A percentile compares a stretch with the other conserved stretches of the same genome.
phyloP scores from a whole-genome alignment of 192 early-diverging fungal genomes.

The Lunasporangiospora selenospora region DNA sequence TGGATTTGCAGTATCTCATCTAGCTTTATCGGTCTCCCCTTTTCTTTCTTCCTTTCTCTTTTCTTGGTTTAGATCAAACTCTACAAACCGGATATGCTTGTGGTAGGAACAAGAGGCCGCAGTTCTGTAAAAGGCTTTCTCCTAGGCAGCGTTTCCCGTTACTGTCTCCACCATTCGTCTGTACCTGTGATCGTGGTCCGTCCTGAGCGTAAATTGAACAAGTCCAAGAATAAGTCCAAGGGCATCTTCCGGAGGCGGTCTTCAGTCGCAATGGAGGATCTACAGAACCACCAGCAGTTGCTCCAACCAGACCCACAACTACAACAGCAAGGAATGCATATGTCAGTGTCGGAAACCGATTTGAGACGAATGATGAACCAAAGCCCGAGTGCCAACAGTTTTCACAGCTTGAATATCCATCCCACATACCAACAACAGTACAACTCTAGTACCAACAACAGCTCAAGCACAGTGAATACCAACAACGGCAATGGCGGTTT shows the following conservation, averaged over 20 bases:
- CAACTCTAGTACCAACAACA: too few relatives aligned
- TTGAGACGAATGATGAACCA: conserved; percentile 5
- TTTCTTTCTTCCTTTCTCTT: background rate
- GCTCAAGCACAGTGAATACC: too few relatives aligned
- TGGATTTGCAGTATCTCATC: too few relatives aligned
- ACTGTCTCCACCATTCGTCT: conserved; percentile 69
- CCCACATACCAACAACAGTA: background rate
- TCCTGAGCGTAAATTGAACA: conserved; percentile 50
- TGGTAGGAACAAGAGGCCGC: conserved; percentile 77
- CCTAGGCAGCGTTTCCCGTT: conserved; percentile 72
- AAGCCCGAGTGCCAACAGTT: background rate
- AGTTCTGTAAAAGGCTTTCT: conserved; percentile 70
- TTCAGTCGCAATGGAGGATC: conserved; percentile 4
- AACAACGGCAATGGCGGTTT: too few relatives aligned
- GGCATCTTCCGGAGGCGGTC: conserved; percentile 38
- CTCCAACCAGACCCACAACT: too few relatives aligned
- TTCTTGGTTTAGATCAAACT: conserved; percentile 48
- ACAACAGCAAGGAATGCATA: conserved; percentile 7
- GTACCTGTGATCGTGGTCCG: conserved; percentile 77
- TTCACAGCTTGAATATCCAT: conserved; percentile 25
- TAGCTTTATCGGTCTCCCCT: background rate
- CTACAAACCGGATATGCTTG: conserved; percentile 69
- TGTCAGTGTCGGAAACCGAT: conserved; percentile 28
- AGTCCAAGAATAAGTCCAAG: conserved; percentile 44
- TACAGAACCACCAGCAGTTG: conserved; percentile 22